Percentiles rank a stretch among this genome's conserved stretches.
Conservation (phyloP, 2,329 filamentous ascomycete species). For the Cladosporium sphaerospermum region DNA sequence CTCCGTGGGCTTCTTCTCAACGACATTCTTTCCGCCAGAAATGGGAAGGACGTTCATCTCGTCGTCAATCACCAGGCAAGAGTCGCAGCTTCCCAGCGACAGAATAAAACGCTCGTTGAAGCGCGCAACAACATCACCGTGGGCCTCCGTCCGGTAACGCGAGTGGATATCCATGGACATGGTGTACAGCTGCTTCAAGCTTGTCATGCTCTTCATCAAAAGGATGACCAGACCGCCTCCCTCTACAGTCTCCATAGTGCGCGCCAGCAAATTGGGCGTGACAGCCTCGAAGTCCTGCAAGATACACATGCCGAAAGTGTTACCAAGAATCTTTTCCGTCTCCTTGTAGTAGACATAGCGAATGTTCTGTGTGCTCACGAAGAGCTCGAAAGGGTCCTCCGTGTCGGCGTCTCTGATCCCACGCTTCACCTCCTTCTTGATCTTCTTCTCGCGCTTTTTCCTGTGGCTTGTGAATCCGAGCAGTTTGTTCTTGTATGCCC, state of each 20-base stretch:
- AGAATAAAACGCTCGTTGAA: slow-evolving; percentile 98
- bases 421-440: slow-evolving; percentile 96
- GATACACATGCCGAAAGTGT: slow-evolving; percentile 98
- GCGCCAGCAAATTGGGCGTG: slow-evolving; percentile 90
- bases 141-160: slow-evolving; percentile 90
- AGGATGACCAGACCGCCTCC: slow-evolving; percentile 88
- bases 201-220: slow-evolving; percentile 91
- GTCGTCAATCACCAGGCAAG: slow-evolving; percentile 92
- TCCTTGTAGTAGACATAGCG: slow-evolving; percentile 99
- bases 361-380: slow-evolving; percentile 93
- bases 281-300: slow-evolving; percentile 96
- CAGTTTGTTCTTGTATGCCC: slow-evolving; percentile 98
- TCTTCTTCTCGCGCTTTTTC: slow-evolving; percentile 96
- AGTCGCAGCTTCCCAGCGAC: slow-evolving; percentile 89
- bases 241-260: slow-evolving; percentile 95
- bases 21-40: slow-evolving; percentile 86
- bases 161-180: slow-evolving; percentile 97
- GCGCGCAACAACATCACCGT: slow-evolving; percentile 86
- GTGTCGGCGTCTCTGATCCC: slow-evolving; percentile 87
- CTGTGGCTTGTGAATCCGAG: slow-evolving; percentile 92
- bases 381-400: slow-evolving; percentile 94
- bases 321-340: slow-evolving; percentile 95
- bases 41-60: slow-evolving; percentile 96
- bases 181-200: slow-evolving; percentile 93
- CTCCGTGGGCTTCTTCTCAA: slow-evolving; percentile 70